Conservation (phyloP, 495 filamentous ascomycete genomes). For the Cudoniella acicularis region DNA sequence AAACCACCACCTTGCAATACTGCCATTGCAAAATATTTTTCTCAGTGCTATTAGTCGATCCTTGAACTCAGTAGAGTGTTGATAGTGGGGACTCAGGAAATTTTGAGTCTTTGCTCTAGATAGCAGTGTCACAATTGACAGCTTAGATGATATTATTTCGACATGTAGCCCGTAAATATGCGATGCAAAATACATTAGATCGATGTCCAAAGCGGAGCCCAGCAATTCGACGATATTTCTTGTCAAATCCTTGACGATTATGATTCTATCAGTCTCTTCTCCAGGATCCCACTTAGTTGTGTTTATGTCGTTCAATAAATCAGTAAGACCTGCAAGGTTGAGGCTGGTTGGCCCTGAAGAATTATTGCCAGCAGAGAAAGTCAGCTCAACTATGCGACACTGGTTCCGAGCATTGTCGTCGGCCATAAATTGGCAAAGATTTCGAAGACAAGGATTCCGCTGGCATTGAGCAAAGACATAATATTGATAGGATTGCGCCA, state of each 20-base stretch:
- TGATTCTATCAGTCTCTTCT: neutral
- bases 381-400: neutral
- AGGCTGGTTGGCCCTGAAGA: too few relatives aligned
- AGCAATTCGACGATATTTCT: constrained; percentile 15
- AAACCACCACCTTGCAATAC: constrained; percentile 16
- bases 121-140: constrained; percentile 4
- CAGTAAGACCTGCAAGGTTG: too few relatives aligned
- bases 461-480: neutral
- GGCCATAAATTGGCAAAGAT: neutral
- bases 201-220: constrained; percentile 12
- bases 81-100: constrained; percentile 16
- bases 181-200: constrained; percentile 21
- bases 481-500: neutral
- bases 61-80: constrained; percentile 14
- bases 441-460: neutral
- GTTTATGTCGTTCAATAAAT: too few relatives aligned
- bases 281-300: too few relatives aligned
- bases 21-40: constrained; percentile 13
- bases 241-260: constrained; percentile 15
- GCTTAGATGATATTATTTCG: constrained; percentile 5
- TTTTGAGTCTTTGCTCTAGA: constrained; percentile 16
- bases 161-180: constrained; percentile 13
- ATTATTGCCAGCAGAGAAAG: too few relatives aligned
- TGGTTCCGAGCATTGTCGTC: neutral
- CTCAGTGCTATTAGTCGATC: neutral